Evolutionary conservation across 2,329 filamentous ascomycete species (phyloP).

Genomic region (Penicillium concentricum): DNA sequence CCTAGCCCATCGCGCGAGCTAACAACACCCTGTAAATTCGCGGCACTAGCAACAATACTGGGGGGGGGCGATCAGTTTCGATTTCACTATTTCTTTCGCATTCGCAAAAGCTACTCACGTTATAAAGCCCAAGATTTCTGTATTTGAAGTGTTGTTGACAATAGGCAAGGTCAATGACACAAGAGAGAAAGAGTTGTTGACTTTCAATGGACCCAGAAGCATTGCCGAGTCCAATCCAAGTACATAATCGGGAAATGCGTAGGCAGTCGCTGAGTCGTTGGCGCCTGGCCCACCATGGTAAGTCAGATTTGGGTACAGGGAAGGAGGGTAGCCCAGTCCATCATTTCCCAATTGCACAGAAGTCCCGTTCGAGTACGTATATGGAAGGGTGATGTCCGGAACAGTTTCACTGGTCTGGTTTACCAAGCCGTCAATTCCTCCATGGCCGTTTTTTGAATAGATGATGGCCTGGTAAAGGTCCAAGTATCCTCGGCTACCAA

Average conservation of each 20-base stretch:
- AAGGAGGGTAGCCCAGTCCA: constrained; percentile 66
- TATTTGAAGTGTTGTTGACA: constrained; percentile 61
- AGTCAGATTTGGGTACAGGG: constrained; percentile 76
- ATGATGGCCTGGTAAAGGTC: constrained; percentile 67
- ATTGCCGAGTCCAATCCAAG: constrained; percentile 56
- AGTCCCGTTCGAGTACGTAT: constrained; percentile 57
- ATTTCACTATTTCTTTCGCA: constrained; percentile 44
- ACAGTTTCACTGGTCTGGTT: constrained; percentile 59
- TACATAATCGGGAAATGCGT: constrained; percentile 41
- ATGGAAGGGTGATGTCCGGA: constrained; percentile 57
- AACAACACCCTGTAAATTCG: constrained; percentile 46
- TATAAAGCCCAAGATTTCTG: constrained; percentile 76
- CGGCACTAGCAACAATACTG: constrained; percentile 53
- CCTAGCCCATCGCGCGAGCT: constrained; percentile 50
- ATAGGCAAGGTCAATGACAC: constrained; percentile 80
- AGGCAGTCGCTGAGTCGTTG: constrained; percentile 32
- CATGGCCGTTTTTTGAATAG: constrained; percentile 67
- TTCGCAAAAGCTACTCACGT: constrained; percentile 68
- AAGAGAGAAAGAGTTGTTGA: constrained; percentile 73
- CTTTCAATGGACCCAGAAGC: constrained; percentile 71
- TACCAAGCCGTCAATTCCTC: constrained; percentile 57
- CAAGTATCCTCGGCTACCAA: constrained; percentile 58
- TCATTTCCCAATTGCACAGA: constrained; percentile 61
- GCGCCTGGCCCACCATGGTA: constrained; percentile 46
- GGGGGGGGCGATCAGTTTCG: neutral